Percentiles rank a stretch among this genome's conserved stretches.
Evolutionary conservation across 345 rosid species (phyloP).

Genomic region (Ricinus communis): DNA sequence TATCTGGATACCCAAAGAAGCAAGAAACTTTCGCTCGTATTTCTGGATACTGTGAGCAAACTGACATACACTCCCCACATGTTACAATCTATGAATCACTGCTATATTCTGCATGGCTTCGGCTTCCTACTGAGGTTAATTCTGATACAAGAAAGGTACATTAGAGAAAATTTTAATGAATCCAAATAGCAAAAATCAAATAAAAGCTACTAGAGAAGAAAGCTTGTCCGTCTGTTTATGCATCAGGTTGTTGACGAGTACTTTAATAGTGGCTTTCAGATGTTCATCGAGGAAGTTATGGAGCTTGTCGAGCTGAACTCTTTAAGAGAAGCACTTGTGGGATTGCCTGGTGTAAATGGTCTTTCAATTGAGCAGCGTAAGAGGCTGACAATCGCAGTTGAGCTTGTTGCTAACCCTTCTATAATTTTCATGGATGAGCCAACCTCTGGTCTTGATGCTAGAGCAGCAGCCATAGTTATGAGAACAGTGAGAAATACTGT

Average conservation of each 20-base stretch:
- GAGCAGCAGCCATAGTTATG: constrained; percentile 76
- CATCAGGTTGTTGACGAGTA: constrained; percentile 10
- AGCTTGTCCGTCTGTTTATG: background rate
- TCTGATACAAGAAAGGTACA: constrained; percentile 57
- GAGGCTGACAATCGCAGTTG: constrained; percentile 71
- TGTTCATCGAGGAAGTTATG: constrained; percentile 73
- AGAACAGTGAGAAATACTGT: constrained; percentile 73
- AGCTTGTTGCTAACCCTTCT: constrained; percentile 68
- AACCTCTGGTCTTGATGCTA: constrained; percentile 72
- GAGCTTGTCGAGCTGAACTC: constrained; percentile 64
- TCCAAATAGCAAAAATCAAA: background rate
- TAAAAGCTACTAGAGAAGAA: background rate
- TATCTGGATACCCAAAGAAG: constrained; percentile 68
- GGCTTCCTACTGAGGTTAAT: constrained; percentile 57
- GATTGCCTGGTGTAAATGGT: constrained; percentile 61
- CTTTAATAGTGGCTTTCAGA: constrained; percentile 32
- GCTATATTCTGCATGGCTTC: constrained; percentile 69
- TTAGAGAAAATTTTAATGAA: background rate
- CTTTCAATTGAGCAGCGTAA: constrained; percentile 66
- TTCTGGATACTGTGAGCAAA: constrained; percentile 73
- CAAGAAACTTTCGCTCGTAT: constrained; percentile 74
- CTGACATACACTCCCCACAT: constrained; percentile 68
- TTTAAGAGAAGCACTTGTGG: constrained; percentile 53
- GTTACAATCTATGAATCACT: constrained; percentile 65
- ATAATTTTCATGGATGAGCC: constrained; percentile 84